A percentile compares a stretch with the other conserved stretches of the same genome.
Conservation (phyloP, 192 early-diverging fungal genomes). For the Linnemannia hyalina region DNA sequence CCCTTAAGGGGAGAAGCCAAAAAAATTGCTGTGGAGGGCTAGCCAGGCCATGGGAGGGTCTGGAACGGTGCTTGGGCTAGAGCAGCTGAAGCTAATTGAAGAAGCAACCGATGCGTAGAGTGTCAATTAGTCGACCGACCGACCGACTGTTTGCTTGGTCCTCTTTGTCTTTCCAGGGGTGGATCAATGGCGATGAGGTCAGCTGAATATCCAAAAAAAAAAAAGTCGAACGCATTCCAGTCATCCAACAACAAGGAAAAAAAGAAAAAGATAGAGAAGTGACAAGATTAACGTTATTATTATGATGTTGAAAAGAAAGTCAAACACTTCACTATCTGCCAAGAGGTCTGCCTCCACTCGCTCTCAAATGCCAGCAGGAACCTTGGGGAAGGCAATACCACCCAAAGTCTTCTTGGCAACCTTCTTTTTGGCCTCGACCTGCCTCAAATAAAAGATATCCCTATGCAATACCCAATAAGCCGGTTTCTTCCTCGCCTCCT, state of each 20-base stretch:
- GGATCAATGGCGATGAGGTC: background rate
- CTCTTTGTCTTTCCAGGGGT: background rate
- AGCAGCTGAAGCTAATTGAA: too few species aligned
- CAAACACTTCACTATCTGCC: background rate
- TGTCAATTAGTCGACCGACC: background rate
- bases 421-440: slow-evolving; percentile 58
- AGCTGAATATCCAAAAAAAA: background rate
- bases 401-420: slow-evolving; percentile 55
- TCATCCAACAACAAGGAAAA: background rate
- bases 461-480: slow-evolving; percentile 61
- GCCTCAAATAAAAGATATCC: slow-evolving; percentile 64
- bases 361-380: slow-evolving; percentile 48
- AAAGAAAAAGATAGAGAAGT: background rate
- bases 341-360: background rate
- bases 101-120: background rate
- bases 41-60: background rate
- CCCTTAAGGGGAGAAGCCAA: too few species aligned
- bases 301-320: background rate
- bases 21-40: background rate
- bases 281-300: background rate
- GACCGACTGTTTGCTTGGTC: background rate
- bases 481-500: slow-evolving; percentile 42
- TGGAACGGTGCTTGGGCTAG: background rate
- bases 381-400: slow-evolving; percentile 60
- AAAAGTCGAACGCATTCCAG: background rate